Percentiles rank a stretch among this genome's conserved stretches.
Evolutionary conservation across 805 yeast species (phyloP).

Genomic region (Kodamaea lidongshanica): DNA sequence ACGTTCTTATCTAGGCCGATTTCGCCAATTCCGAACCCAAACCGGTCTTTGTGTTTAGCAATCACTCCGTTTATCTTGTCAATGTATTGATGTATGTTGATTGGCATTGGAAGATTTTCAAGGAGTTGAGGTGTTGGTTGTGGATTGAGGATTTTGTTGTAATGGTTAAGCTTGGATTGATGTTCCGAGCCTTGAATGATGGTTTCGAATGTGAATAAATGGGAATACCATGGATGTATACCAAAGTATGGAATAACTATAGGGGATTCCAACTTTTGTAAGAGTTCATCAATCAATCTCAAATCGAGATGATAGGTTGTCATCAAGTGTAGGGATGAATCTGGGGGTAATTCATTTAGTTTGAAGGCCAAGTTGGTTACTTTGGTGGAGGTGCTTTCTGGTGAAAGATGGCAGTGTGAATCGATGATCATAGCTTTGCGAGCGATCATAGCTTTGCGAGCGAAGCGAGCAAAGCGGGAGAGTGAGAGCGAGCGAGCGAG

Average conservation of each 20-base stretch:
- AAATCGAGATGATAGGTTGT: slow-evolving; percentile 33
- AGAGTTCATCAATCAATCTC: slow-evolving; percentile 17
- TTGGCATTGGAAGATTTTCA: slow-evolving; percentile 56
- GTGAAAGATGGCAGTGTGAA: slow-evolving; percentile 33
- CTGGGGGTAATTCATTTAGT: slow-evolving; percentile 7
- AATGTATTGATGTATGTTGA: slow-evolving; percentile 32
- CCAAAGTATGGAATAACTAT: slow-evolving; percentile 52
- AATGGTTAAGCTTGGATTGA: slow-evolving; percentile 47
- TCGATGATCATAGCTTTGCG: too few relatives aligned
- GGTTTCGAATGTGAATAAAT: slow-evolving; percentile 42
- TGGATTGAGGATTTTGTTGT: slow-evolving; percentile 43
- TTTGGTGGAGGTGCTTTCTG: slow-evolving; percentile 9
- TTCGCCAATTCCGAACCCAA: slow-evolving; percentile 62
- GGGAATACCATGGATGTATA: slow-evolving; percentile 89
- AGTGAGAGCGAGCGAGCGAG: too few relatives aligned
- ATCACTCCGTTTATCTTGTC: slow-evolving; percentile 21
- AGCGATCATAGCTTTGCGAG: too few relatives aligned
- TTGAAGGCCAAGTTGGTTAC: slow-evolving; percentile 9
- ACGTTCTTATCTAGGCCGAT: slow-evolving; percentile 83
- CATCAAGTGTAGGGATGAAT: slow-evolving; percentile 29
- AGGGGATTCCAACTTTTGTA: slow-evolving; percentile 9
- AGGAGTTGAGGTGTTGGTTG: slow-evolving; percentile 36
- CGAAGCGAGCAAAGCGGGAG: too few relatives aligned
- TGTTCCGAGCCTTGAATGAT: slow-evolving; percentile 7
- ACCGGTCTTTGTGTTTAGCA: slow-evolving; percentile 10